Conservation (phyloP, 1,284 basidiomycete species). For the Cutaneotrichosporon daszewskae region DNA sequence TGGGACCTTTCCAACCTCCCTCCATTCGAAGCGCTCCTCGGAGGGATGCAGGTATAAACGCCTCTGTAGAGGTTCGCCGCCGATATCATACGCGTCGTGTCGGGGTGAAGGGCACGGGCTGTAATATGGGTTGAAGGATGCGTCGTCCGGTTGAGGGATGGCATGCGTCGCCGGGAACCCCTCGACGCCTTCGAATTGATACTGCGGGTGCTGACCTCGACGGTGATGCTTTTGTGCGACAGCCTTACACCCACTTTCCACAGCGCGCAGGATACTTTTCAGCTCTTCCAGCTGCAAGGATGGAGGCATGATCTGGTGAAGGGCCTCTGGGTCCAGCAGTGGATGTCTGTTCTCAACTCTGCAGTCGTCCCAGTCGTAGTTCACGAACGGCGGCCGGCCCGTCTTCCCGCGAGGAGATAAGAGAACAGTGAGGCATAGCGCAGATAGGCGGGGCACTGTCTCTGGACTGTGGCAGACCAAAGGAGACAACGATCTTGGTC, state of each 20-base stretch:
- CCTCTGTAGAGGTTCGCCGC: constrained; percentile 10
- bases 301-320: constrained; percentile 26
- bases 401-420: constrained; percentile 33
- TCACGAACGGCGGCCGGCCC: constrained; percentile 37
- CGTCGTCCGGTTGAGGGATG: constrained; percentile 33
- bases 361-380: constrained; percentile 32
- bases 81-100: constrained; percentile 23
- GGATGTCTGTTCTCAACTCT: constrained; percentile 23
- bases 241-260: constrained; percentile 16
- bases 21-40: constrained; percentile 45
- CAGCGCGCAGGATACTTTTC: constrained; percentile 24
- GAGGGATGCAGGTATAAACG: constrained; percentile 40
- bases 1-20: constrained; percentile 23
- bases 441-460: constrained; percentile 25
- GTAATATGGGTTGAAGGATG: constrained; percentile 40
- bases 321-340: constrained; percentile 25
- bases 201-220: neutral
- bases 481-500: constrained; percentile 2
- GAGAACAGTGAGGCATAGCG: constrained; percentile 34
- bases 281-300: constrained; percentile 16
- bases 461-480: neutral
- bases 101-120: constrained; percentile 39
- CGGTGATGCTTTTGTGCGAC: no score
- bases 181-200: constrained; percentile 9
- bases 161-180: constrained; percentile 28